Percentiles rank a stretch among this genome's conserved stretches.
phyloP scores from a whole-genome alignment of 352 stramenopile genomes.

The Thraustochytrium aureum region DNA sequence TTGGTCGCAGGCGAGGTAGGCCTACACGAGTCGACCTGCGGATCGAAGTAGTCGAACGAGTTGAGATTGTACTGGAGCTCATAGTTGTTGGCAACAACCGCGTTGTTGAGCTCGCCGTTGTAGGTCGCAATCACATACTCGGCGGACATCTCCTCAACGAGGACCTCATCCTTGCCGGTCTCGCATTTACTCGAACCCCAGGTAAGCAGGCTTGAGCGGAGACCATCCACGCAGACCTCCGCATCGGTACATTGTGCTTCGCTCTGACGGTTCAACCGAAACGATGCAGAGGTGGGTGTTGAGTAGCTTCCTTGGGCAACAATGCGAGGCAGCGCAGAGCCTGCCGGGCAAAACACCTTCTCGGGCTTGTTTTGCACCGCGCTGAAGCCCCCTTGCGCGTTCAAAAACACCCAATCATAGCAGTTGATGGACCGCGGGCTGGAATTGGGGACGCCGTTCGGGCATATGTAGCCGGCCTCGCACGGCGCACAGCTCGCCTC shows the following conservation, averaged over 20 bases:
- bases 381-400: background rate
- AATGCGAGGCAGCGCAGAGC: background rate
- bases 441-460: background rate
- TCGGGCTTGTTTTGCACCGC: background rate
- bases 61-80: conserved; percentile 8
- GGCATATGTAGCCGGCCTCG: conserved; percentile 43
- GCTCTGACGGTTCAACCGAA: conserved; percentile 5
- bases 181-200: background rate
- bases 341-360: conserved; percentile 19
- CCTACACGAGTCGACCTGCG: background rate
- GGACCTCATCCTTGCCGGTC: background rate
- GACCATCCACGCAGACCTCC: conserved; percentile 20
- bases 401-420: conserved; percentile 17
- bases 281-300: background rate
- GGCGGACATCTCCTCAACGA: conserved; percentile 18
- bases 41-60: conserved; percentile 23
- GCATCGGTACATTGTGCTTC: background rate
- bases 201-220: background rate
- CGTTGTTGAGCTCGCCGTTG: background rate
- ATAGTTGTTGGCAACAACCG: background rate
- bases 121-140: background rate
- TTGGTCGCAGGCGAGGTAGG: conserved; percentile 21
- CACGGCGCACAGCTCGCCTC: background rate
- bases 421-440: conserved; percentile 48
- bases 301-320: conserved; percentile 33